Conservation (phyloP, 2,329 filamentous ascomycete genomes). For the Chaetothyriales sp. region DNA sequence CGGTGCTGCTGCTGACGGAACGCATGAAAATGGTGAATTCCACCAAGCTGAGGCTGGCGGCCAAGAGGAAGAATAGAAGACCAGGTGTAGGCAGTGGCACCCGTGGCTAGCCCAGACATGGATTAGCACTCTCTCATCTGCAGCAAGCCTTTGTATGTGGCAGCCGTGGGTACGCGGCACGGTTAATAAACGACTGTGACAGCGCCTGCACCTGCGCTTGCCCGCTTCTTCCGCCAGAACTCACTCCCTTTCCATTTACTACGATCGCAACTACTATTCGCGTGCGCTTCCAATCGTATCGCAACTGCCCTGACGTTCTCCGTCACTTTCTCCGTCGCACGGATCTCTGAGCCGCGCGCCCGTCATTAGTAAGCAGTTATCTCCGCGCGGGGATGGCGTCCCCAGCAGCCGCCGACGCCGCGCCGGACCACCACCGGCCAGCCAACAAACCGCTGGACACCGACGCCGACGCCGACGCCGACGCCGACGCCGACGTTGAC, state of each 20-base stretch:
- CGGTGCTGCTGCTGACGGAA: no score
- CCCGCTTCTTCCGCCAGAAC: neutral
- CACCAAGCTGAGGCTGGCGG: neutral
- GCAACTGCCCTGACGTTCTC: neutral
- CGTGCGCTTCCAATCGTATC: neutral
- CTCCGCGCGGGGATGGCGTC: neutral
- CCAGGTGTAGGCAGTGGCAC: neutral
- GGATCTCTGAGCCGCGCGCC: neutral
- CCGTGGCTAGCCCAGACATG: neutral
- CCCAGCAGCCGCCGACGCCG: neutral
- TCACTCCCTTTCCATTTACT: neutral
- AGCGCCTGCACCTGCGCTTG: neutral
- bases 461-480: neutral
- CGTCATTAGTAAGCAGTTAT: neutral
- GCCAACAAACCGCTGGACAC: neutral
- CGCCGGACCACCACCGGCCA: neutral
- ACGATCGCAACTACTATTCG: neutral
- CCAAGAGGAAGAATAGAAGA: neutral
- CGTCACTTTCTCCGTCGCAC: no score
- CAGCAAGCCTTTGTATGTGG: neutral
- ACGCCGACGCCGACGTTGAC: conserved; percentile 19
- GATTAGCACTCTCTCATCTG: neutral
- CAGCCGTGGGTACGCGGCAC: neutral
- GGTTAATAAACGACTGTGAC: neutral
- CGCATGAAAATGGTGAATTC: neutral